phyloP scores from a whole-genome alignment of 75 land plant genomes.

The Sequoia sempervirens region DNA sequence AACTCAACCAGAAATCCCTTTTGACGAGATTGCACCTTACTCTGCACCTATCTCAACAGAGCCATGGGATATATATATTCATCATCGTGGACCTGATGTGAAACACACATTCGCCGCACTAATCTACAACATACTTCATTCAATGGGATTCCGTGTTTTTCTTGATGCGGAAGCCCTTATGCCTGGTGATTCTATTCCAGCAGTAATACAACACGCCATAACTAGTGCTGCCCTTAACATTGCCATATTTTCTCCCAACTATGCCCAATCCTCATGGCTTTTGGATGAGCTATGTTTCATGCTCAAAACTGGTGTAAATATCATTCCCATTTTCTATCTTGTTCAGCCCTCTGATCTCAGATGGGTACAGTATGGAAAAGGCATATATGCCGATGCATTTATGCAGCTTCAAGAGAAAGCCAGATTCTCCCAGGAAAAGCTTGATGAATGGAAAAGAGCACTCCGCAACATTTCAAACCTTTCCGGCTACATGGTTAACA shows the following conservation, averaged over 20 bases:
- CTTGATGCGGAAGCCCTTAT: neutral
- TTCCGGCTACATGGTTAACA: too few relatives aligned
- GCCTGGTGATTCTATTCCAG: neutral
- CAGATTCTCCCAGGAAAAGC: too few relatives aligned
- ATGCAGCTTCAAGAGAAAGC: too few relatives aligned
- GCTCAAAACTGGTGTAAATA: neutral
- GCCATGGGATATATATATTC: too few relatives aligned
- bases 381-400: too few relatives aligned
- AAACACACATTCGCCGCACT: neutral
- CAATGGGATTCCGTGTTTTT: neutral
- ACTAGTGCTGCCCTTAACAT: neutral
- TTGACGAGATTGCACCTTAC: too few relatives aligned
- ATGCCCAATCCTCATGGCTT: neutral
- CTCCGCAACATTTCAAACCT: too few relatives aligned
- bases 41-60: too few relatives aligned
- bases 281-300: neutral
- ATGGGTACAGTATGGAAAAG: neutral
- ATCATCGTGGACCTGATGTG: neutral
- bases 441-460: too few relatives aligned
- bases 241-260: neutral
- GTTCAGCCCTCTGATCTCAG: neutral
- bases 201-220: neutral
- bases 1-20: too few relatives aligned
- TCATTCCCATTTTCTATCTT: neutral
- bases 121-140: neutral